Base-by-base conservation (phyloP, 768 basidiomycete genomes). In the Russula sp. region DNA sequence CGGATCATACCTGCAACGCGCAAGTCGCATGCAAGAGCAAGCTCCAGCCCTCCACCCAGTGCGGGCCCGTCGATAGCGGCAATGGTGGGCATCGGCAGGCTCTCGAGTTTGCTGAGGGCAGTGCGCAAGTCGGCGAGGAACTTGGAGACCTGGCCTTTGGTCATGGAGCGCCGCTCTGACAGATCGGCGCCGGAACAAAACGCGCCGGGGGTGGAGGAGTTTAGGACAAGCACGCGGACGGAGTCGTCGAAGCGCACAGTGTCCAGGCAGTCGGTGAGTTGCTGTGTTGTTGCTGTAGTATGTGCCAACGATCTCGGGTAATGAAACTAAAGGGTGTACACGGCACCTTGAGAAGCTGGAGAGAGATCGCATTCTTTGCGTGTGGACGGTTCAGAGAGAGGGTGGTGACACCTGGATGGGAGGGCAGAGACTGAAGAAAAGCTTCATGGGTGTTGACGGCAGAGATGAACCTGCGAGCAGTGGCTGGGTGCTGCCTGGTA, bases 111-210 rank as follows among this genome's bases (percentile, higher is more conserved):
- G 34, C 81, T 79, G 45, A 98, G 74, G 9, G 90, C 82, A 44
- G 78, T 77, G 34, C 94, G 83, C 27, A 97, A 78, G 68, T 88
- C 85, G 45, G 67, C 75, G 51, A 97, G 86, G 75, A 96, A 97
- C 69, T 80, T 83, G 69, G 82, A 76, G 42, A 96, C 87, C 68
- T 94, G 86, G 4, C 75, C 57, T 66, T 83, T 80, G 11, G 85
- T 77, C 94, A 98, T 97, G 1, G 82, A 82, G n/a, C 85, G 84
- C 58, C 94, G 80, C 71, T 98, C 94, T 55, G 78, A 78, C 51
- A 97, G 83, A 73, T 98, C 94, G 8, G 94, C 94, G 11, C 94
- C 94, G 16, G 94, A 87, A 71, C 94, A 98, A 75, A 97, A 98
- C 3, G 89, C 79, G 27, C 85, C 86, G n/a, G 79, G 68, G 0